These are phyloP conservation scores for Corymbia maculata DNA, from an alignment of 345 rosid species.

Conservation along the genomic window DNA sequence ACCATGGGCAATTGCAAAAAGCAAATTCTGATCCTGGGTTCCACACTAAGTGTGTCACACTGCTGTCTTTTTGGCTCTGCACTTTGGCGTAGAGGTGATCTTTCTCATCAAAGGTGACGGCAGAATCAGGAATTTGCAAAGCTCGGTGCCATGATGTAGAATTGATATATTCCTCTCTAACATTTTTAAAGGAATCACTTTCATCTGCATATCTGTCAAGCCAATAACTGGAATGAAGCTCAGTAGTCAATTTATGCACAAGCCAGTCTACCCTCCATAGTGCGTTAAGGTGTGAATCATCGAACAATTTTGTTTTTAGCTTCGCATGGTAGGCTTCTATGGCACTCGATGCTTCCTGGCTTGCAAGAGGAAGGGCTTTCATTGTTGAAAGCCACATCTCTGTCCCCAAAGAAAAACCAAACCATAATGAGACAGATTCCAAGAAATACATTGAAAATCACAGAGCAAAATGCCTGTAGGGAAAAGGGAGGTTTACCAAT, in stretches of 20 bases:
- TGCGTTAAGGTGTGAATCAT: conserved; percentile 92
- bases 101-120: conserved; percentile 49
- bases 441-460: not conserved
- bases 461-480: not conserved
- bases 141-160: conserved; percentile 97
- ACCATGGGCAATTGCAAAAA: conserved; percentile 85
- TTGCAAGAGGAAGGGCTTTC: conserved; percentile 81
- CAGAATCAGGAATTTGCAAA: conserved; percentile 64
- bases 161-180: conserved; percentile 83
- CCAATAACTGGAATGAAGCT: conserved; percentile 92
- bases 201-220: conserved; percentile 89
- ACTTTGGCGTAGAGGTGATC: conserved; percentile 50
- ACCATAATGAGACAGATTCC: not conserved
- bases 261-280: conserved; percentile 93
- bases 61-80: conserved; percentile 51
- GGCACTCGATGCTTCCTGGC: conserved; percentile 96
- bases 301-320: conserved; percentile 74
- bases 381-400: conserved; percentile 93
- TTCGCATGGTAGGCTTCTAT: conserved; percentile 94
- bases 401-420: conserved; percentile 10
- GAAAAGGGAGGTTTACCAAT: conserved; percentile 42
- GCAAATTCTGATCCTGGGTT: conserved; percentile 96
- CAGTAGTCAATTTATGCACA: conserved; percentile 90
- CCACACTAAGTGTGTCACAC: conserved; percentile 53
- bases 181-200: conserved; percentile 77